Base-by-base conservation (phyloP, 805 yeast species). In the Starmera pachycereana region DNA sequence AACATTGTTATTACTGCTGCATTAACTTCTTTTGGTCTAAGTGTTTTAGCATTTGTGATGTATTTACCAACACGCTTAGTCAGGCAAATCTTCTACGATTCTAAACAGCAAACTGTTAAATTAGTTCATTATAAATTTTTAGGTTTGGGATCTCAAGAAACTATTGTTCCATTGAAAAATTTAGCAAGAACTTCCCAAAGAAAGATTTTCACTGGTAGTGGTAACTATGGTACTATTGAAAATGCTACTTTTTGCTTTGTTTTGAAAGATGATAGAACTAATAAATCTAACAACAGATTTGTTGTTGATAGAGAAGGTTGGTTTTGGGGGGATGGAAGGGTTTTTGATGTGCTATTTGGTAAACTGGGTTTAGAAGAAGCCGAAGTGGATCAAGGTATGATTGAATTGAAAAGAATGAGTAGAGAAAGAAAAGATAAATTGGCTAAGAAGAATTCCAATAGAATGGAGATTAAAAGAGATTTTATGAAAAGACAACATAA, bases 241-340 rank as follows among this genome's bases (percentile, higher is more conserved):
- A 73, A 77, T 36, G 67, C 83, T 3, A 71, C 83, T 39, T 85
- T 85, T 57, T 78, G 81, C 68, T 81, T 84, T 53, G 72, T 81
- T 36, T 58, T 86, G 47, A 77, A 74, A 56, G 90, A 84, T 22
- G 16, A 19, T 19, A 22, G 28, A 19, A 12, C 28, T 22, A 33
- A 14, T 19, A 12, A 22, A 8, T 22, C 5, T 8, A 22, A 22
- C 9, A 14, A 18, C 12, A 33, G 36, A 25, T 33, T 13, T 13
- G 62, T 81, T 13, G 81, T 84, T 14, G 95, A 86, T 55, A 68
- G 95, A 48, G 79, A 77, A 50, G 95, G 95, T 11, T 86, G 87
- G 68, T 86, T 83, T 63, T 86, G 95, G 95, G 89, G 92, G 29
- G 95, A 86, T 58, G 95, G 95, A 12, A 68, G 95, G 43, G 81